A percentile compares a stretch with the other conserved stretches of the same genome.
phyloP scores from a whole-genome alignment of 2,329 filamentous ascomycete species.

The Chaetomium sp. region DNA sequence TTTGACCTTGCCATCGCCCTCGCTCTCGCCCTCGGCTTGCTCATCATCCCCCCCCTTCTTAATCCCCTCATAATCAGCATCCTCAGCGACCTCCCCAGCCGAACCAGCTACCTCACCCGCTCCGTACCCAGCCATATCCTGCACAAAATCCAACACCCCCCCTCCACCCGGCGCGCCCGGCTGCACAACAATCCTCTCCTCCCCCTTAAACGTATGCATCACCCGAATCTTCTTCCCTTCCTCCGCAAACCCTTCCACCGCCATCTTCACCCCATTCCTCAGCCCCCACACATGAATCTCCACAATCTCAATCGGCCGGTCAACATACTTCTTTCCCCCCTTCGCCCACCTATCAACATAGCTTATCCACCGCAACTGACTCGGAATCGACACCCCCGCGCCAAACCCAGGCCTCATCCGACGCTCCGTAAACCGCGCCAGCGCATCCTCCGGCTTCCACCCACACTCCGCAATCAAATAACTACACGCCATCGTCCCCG shows the following conservation, averaged over 20 bases:
- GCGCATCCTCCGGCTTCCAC: conserved; percentile 48
- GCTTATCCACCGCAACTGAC: conserved; percentile 77
- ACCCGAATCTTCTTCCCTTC: conserved; percentile 79
- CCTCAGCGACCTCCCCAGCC: conserved; percentile 24
- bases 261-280: conserved; percentile 78
- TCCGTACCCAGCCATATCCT: conserved; percentile 44
- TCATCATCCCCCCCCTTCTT: neutral
- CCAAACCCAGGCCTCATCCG: conserved; percentile 89
- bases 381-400: conserved; percentile 84
- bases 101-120: conserved; percentile 22
- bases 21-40: conserved; percentile 3
- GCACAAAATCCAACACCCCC: conserved; percentile 46
- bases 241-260: conserved; percentile 79
- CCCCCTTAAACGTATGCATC: conserved; percentile 71
- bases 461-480: conserved; percentile 85
- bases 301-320: conserved; percentile 74
- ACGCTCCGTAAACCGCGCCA: conserved; percentile 62
- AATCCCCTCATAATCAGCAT: conserved; percentile 31
- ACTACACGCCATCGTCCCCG: conserved; percentile 78
- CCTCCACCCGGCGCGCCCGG: conserved; percentile 44
- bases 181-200: conserved; percentile 65
- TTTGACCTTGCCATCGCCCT: conserved; percentile 7
- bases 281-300: conserved; percentile 90
- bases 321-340: conserved; percentile 70
- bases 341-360: conserved; percentile 86